Evolutionary conservation across 1,139 yeast genomes (phyloP).

Genomic region (Candida glucosophila): DNA sequence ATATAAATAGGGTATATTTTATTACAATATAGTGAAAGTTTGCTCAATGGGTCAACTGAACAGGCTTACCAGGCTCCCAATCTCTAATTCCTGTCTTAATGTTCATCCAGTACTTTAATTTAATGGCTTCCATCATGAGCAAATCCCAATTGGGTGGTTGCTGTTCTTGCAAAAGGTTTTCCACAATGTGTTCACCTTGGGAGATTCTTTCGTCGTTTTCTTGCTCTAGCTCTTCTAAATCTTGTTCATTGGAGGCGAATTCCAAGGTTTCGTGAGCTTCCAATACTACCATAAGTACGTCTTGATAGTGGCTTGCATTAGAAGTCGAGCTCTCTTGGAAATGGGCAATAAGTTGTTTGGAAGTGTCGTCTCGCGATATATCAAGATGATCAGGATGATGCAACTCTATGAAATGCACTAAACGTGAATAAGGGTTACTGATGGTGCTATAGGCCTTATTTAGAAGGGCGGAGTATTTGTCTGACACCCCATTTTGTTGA

Average conservation of each 20-base stretch:
- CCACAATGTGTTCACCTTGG: conserved; percentile 25
- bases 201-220: conserved; percentile 52
- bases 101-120: conserved; percentile 78
- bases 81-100: conserved; percentile 66
- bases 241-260: conserved; percentile 50
- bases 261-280: conserved; percentile 76
- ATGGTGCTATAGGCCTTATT: conserved; percentile 72
- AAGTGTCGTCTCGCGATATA: conserved; percentile 30
- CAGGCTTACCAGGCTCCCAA: conserved; percentile 68
- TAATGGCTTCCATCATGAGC: conserved; percentile 61
- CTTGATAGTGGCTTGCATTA: conserved; percentile 39
- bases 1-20: neutral
- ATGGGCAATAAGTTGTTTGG: conserved; percentile 26
- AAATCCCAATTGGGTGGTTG: conserved; percentile 41
- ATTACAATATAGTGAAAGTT: neutral
- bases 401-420: conserved; percentile 29
- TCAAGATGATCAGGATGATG: conserved; percentile 32
- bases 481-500: conserved; percentile 9
- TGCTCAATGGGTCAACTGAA: conserved; percentile 54
- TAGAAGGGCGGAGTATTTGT: conserved; percentile 39
- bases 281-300: conserved; percentile 60
- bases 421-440: conserved; percentile 58
- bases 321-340: conserved; percentile 24
- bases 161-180: conserved; percentile 17
- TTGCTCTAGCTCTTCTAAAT: conserved; percentile 40